A percentile compares a stretch with the other conserved stretches of the same genome.
Conservation (phyloP, 495 filamentous ascomycete genomes). For the Letharia columbiana region DNA sequence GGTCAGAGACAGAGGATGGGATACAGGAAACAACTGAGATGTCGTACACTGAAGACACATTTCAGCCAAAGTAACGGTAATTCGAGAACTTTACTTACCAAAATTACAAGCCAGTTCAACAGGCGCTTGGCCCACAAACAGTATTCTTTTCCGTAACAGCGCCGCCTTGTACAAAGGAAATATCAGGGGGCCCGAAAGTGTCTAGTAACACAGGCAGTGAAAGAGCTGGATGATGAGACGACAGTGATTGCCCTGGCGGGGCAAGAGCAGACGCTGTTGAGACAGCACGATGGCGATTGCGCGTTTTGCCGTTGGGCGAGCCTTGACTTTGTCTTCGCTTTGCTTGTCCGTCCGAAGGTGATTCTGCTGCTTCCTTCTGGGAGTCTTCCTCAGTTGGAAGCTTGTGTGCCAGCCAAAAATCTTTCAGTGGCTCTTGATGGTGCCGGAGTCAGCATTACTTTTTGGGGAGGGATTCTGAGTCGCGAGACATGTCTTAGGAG, state of each 20-base stretch:
- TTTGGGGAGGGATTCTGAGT: no score
- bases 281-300: conserved; percentile 43
- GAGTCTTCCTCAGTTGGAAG: conserved; percentile 39
- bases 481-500: no score
- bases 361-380: conserved; percentile 21
- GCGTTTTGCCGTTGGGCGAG: conserved; percentile 36
- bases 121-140: conserved; percentile 75
- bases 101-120: conserved; percentile 81
- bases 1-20: conserved; percentile 50
- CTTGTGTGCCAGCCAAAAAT: conserved; percentile 69
- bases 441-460: no score
- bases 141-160: conserved; percentile 74
- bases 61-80: conserved; percentile 12
- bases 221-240: conserved; percentile 75
- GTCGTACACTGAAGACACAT: conserved; percentile 61
- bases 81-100: conserved; percentile 44
- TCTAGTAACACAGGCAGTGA: conserved; percentile 69
- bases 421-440: conserved; percentile 45
- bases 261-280: conserved; percentile 55
- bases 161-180: conserved; percentile 90
- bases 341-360: conserved; percentile 10
- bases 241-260: conserved; percentile 60
- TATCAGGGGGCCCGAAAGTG: conserved; percentile 77
- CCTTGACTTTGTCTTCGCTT: conserved; percentile 10
- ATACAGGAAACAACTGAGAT: conserved; percentile 84